Conservation (phyloP, 1,284 basidiomycete species). For the Cystobasidium sp. region DNA sequence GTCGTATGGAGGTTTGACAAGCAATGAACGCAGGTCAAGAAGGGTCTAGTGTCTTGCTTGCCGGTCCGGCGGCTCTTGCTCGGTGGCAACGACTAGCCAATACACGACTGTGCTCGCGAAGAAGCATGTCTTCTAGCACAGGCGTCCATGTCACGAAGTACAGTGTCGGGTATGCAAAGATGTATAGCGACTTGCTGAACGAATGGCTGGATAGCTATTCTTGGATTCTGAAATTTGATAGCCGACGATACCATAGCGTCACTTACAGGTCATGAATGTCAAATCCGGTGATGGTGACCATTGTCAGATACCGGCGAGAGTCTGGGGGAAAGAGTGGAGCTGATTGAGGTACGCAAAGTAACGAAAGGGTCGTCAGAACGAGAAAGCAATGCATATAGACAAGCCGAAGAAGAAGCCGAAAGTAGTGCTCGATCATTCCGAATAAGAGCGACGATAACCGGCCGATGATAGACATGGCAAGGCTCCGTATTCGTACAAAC, state of each 20-base stretch:
- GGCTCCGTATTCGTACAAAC: too few relatives aligned
- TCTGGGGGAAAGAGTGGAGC: not conserved
- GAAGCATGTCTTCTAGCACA: too few relatives aligned
- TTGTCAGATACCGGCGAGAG: not conserved
- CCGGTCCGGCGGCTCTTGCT: too few relatives aligned
- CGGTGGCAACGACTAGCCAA: too few relatives aligned
- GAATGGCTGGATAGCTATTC: not conserved
- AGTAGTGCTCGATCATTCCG: too few relatives aligned
- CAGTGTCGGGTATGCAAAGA: not conserved
- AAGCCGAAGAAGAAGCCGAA: too few relatives aligned
- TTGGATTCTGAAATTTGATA: not conserved
- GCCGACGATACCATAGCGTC: not conserved
- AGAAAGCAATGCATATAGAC: not conserved
- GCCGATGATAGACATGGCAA: too few relatives aligned
- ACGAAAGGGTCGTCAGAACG: not conserved
- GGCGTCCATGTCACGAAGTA: too few relatives aligned
- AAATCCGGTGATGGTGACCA: constrained; percentile 37
- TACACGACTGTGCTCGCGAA: too few relatives aligned
- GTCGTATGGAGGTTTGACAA: not conserved
- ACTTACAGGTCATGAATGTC: constrained; percentile 42
- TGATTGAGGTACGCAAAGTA: not conserved
- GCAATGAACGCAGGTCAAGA: not conserved
- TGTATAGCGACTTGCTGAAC: too few relatives aligned
- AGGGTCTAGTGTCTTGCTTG: too few relatives aligned
- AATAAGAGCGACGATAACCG: too few relatives aligned